Conservation (phyloP, 2,329 filamentous ascomycete species). For the Calonectria leucothoes region DNA sequence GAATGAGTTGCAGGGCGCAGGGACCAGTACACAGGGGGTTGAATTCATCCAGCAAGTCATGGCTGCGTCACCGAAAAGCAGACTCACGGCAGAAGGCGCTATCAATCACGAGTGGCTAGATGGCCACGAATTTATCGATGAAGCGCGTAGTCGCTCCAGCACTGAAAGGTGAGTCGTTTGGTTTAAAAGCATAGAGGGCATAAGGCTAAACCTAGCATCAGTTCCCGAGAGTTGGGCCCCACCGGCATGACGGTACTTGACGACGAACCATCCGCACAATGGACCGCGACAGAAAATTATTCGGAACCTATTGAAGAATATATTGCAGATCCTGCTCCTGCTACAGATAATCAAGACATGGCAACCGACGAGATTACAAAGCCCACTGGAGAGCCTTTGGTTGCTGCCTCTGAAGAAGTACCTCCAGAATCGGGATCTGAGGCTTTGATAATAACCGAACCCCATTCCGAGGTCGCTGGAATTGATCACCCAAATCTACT, state of each 20-base stretch:
- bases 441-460: neutral
- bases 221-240: neutral
- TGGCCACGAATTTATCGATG: neutral
- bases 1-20: neutral
- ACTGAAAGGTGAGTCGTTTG: neutral
- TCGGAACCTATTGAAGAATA: neutral
- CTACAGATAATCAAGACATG: too few species aligned
- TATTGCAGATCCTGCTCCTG: neutral
- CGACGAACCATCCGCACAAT: neutral
- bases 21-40: neutral
- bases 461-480: neutral
- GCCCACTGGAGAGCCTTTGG: neutral
- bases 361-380: neutral
- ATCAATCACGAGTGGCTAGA: neutral
- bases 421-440: neutral
- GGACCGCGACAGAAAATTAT: neutral
- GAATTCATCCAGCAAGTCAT: neutral
- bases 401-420: neutral
- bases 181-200: too few species aligned
- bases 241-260: neutral
- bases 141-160: neutral
- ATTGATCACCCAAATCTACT: neutral
- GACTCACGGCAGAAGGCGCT: neutral
- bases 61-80: neutral
- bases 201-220: neutral